Conservation (phyloP, 2,329 filamentous ascomycete species). For the Sphaceloma murrayae region DNA sequence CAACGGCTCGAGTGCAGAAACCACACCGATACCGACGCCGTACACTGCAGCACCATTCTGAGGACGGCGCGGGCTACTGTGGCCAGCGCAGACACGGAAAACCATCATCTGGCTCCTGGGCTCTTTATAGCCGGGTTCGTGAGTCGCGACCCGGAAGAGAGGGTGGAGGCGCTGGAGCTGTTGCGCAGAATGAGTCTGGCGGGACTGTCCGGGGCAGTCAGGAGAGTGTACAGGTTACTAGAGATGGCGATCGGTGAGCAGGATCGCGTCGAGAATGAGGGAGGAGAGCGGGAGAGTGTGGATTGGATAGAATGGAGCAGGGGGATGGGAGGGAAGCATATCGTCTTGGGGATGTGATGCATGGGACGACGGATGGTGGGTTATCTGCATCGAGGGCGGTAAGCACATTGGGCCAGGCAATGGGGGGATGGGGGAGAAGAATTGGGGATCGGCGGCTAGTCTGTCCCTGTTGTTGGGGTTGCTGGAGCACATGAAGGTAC, state of each 20-base stretch:
- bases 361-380: too few relatives aligned
- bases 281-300: conserved; percentile 36
- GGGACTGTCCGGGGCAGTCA: conserved; percentile 41
- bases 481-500: too few relatives aligned
- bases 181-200: conserved; percentile 39
- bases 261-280: conserved; percentile 32
- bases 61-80: conserved; percentile 29
- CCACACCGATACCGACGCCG: conserved; percentile 21
- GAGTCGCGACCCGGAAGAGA: conserved; percentile 33
- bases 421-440: background rate
- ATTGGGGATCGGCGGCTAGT: background rate
- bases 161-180: conserved; percentile 40
- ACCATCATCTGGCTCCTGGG: conserved; percentile 43
- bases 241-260: conserved; percentile 42
- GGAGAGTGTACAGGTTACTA: conserved; percentile 38
- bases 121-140: conserved; percentile 46
- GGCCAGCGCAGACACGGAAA: conserved; percentile 16
- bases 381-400: too few relatives aligned
- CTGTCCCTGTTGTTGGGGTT: too few relatives aligned
- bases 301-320: conserved; percentile 44
- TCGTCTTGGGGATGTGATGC: conserved; percentile 42
- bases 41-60: conserved; percentile 36
- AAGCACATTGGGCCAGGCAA: too few relatives aligned
- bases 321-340: conserved; percentile 38
- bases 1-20: conserved; percentile 33